Conservation (phyloP, 768 basidiomycete species). For the Xanthoconium purpureum region DNA sequence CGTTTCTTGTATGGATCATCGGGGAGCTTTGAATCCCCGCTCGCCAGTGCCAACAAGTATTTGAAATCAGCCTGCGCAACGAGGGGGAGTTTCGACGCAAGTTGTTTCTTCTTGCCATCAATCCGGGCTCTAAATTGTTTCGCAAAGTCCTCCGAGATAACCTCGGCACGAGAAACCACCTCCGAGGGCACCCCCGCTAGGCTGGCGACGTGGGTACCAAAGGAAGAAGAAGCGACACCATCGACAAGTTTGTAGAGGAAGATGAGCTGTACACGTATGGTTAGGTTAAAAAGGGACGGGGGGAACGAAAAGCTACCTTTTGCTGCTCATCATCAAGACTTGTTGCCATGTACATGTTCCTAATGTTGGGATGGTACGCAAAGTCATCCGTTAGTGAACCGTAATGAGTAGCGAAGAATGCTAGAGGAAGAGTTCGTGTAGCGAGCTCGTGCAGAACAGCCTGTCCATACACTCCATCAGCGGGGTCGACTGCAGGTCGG, state of each 20-base stretch:
- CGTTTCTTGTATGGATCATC: conserved; percentile 50
- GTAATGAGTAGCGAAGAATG: conserved; percentile 98
- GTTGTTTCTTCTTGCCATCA: conserved; percentile 52
- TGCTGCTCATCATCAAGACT: conserved; percentile 89
- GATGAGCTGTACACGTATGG: conserved; percentile 53
- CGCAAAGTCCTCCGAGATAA: conserved; percentile 83
- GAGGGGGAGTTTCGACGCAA: conserved; percentile 64
- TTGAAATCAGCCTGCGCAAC: conserved; percentile 88
- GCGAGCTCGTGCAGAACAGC: conserved; percentile 94
- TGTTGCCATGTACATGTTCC: conserved; percentile 95
- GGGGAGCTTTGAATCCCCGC: conserved; percentile 50
- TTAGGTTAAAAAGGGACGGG: background rate
- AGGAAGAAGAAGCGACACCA: conserved; percentile 83
- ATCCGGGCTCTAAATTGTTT: conserved; percentile 81
- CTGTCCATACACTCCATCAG: conserved; percentile 33
- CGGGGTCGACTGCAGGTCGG: background rate
- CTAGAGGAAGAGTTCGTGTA: conserved; percentile 84
- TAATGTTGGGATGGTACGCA: conserved; percentile 85
- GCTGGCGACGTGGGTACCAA: conserved; percentile 92
- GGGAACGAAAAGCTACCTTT: conserved; percentile 49
- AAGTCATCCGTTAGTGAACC: conserved; percentile 95
- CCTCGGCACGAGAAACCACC: conserved; percentile 86
- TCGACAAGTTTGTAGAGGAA: conserved; percentile 94
- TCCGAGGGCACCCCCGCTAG: conserved; percentile 86
- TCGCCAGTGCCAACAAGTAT: conserved; percentile 65